A percentile compares a stretch with the other conserved stretches of the same genome.
These are phyloP conservation scores for Solanum lycopersicoides DNA, from an alignment of 257 asterid genomes.

Conservation along the genomic window DNA sequence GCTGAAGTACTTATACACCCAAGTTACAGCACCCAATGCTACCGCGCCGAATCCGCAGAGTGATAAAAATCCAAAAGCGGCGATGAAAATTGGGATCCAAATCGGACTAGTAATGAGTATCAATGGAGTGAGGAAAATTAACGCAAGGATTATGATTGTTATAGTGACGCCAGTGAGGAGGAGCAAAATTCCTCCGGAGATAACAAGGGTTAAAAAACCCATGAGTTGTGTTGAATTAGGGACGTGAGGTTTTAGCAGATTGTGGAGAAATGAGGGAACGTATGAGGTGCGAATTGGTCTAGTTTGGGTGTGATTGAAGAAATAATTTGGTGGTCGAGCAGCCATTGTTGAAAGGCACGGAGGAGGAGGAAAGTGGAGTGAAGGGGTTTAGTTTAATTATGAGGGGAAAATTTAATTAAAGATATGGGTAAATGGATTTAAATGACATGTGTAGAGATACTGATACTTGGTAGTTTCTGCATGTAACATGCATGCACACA, in stretches of 20 bases:
- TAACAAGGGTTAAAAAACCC: conserved; percentile 55
- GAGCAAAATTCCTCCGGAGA: conserved; percentile 74
- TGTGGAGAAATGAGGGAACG: conserved; percentile 32
- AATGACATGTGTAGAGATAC: background rate
- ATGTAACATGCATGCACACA: background rate
- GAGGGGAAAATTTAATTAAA: background rate
- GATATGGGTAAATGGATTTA: background rate
- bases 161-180: conserved; percentile 72
- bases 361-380: background rate
- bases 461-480: background rate
- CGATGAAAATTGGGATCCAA: conserved; percentile 59
- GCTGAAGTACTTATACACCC: conserved; percentile 30
- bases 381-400: background rate
- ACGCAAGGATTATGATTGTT: conserved; percentile 44
- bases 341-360: background rate
- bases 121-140: conserved; percentile 57
- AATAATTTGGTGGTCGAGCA: background rate
- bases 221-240: conserved; percentile 59
- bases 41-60: conserved; percentile 31
- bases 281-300: background rate
- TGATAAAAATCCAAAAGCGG: conserved; percentile 36
- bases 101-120: conserved; percentile 69
- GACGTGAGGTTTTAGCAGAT: conserved; percentile 30
- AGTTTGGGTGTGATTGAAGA: background rate
- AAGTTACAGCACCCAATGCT: background rate